Conservation (phyloP, 495 filamentous ascomycete genomes). For the Bacidia gigantensis region DNA sequence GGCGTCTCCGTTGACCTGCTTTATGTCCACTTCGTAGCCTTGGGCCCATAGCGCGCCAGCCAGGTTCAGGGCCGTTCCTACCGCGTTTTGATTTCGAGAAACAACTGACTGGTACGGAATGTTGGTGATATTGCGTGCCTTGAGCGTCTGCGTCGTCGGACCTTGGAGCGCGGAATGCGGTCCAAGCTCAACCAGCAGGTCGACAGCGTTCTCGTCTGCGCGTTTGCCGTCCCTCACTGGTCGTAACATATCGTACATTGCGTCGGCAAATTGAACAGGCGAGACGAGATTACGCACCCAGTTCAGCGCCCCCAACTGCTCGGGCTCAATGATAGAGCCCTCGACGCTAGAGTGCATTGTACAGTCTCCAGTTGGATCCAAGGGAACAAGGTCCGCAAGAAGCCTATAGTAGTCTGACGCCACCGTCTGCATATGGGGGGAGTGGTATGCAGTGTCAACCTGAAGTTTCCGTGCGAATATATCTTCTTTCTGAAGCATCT, state of each 20-base stretch:
- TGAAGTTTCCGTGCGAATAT: slow-evolving; percentile 28
- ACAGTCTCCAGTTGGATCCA: slow-evolving; percentile 9
- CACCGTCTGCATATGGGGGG: slow-evolving; percentile 21
- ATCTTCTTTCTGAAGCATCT: slow-evolving; percentile 28
- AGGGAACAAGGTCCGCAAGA: slow-evolving; percentile 22
- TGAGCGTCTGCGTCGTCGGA: slow-evolving; percentile 28
- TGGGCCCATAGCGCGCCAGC: slow-evolving; percentile 28
- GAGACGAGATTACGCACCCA: slow-evolving; percentile 33
- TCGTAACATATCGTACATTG: slow-evolving; percentile 11
- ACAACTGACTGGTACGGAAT: slow-evolving; percentile 27
- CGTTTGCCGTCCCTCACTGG: not conserved
- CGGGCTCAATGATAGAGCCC: slow-evolving; percentile 14
- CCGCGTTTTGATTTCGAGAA: slow-evolving; percentile 22
- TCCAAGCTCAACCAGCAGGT: slow-evolving; percentile 36
- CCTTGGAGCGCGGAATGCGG: slow-evolving; percentile 33
- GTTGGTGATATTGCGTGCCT: slow-evolving; percentile 8
- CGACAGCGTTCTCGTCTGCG: slow-evolving; percentile 12
- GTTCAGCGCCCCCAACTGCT: slow-evolving; percentile 19
- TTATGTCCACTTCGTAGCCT: slow-evolving; percentile 22
- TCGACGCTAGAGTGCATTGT: slow-evolving; percentile 30
- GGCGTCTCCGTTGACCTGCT: slow-evolving; percentile 12
- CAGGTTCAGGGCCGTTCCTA: slow-evolving; percentile 21
- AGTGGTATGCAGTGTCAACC: slow-evolving; percentile 49
- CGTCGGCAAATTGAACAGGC: slow-evolving; percentile 28
- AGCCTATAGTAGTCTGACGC: slow-evolving; percentile 22